Percentiles rank a stretch among this genome's conserved stretches.
Evolutionary conservation across 2,329 filamentous ascomycete genomes (phyloP).

Genomic region (Talaromyces funiculosus): DNA sequence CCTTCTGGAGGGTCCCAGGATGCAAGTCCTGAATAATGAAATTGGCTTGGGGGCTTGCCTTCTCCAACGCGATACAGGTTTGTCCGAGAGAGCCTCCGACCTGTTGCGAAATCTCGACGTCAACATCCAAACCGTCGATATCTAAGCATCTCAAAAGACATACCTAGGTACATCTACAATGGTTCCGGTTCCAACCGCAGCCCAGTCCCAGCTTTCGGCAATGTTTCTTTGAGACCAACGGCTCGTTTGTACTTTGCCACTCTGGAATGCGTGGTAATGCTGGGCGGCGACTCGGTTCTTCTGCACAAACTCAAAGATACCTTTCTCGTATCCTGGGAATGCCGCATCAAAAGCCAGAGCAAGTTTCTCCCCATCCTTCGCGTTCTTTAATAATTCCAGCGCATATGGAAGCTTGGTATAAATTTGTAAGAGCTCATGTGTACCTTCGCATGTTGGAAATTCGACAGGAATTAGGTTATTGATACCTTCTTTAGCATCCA

Average conservation of each 20-base stretch:
- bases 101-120: not conserved
- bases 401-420: not conserved
- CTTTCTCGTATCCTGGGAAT: not conserved
- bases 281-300: not conserved
- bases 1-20: not conserved
- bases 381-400: not conserved
- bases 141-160: not conserved
- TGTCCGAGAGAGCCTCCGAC: conserved; percentile 14
- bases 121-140: not conserved
- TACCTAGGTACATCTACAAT: not conserved
- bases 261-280: not conserved
- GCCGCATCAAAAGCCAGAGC: not conserved
- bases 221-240: not conserved
- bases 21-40: conserved; percentile 20
- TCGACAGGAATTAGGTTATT: too few relatives aligned
- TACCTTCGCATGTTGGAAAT: too few relatives aligned
- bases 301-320: not conserved
- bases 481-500: too few relatives aligned
- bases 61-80: conserved; percentile 22
- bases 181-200: not conserved
- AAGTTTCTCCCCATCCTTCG: not conserved
- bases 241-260: not conserved
- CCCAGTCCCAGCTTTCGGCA: not conserved
- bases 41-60: conserved; percentile 20
- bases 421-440: not conserved